phyloP scores from a whole-genome alignment of 257 asterid genomes.

The Nicotiana noctiflora region DNA sequence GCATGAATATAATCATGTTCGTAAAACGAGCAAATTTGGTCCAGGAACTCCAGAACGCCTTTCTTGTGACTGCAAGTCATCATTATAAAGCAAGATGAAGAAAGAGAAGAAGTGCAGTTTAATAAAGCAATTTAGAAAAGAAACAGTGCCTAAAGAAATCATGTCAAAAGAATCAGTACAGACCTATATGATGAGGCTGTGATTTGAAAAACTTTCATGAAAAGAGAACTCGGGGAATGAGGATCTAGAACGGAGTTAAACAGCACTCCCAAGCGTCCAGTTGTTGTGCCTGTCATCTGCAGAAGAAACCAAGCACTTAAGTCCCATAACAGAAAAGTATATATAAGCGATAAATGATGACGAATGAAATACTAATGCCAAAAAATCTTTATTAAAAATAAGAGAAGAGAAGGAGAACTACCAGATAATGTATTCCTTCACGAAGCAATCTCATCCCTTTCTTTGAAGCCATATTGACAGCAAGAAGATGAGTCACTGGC shows the following conservation, averaged over 20 bases:
- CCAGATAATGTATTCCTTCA: constrained; percentile 92
- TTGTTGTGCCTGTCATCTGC: constrained; percentile 76
- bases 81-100: background rate
- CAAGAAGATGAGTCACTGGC: constrained; percentile 96
- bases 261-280: constrained; percentile 74
- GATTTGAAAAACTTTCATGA: constrained; percentile 58
- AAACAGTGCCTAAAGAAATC: background rate
- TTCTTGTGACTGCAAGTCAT: constrained; percentile 66
- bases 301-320: constrained; percentile 22
- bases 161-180: background rate
- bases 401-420: constrained; percentile 24
- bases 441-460: constrained; percentile 82
- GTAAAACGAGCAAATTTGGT: constrained; percentile 72
- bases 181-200: constrained; percentile 77
- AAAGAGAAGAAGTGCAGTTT: background rate
- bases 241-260: constrained; percentile 48
- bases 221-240: constrained; percentile 46
- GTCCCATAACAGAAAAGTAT: background rate
- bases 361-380: background rate
- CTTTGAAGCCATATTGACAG: constrained; percentile 62
- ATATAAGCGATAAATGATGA: background rate
- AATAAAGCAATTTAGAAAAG: constrained; percentile 4
- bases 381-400: no score
- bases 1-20: constrained; percentile 47
- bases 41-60: constrained; percentile 68